Evolutionary conservation across 73 alveolate genomes (phyloP).

Genomic region (Halteria grandinella): DNA sequence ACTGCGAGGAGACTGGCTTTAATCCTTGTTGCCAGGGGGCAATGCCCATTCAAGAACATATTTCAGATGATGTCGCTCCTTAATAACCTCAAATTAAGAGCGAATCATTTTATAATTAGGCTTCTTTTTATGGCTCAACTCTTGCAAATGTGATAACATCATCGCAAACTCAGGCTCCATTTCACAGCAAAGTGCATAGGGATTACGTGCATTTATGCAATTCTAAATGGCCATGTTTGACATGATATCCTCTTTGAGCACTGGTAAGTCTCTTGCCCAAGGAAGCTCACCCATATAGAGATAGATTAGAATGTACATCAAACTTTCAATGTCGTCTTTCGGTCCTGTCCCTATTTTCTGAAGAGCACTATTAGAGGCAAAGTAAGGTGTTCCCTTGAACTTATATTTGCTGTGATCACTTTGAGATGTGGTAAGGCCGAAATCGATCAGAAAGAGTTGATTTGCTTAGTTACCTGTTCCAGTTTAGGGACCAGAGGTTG

Average conservation of each 20-base stretch:
- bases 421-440: conserved; percentile 33
- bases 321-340: conserved; percentile 42
- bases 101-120: conserved; percentile 39
- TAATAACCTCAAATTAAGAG: conserved; percentile 2
- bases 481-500: too few species aligned
- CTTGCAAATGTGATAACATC: conserved; percentile 6
- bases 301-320: conserved; percentile 32
- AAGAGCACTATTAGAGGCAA: conserved; percentile 28
- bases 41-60: conserved; percentile 4
- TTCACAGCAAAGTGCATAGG: conserved; percentile 15
- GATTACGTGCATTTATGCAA: neutral
- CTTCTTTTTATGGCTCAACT: neutral
- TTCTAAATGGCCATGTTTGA: conserved; percentile 14
- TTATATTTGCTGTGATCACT: conserved; percentile 6
- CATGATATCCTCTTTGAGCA: conserved; percentile 34
- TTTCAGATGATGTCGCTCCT: neutral
- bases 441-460: conserved; percentile 23
- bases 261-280: conserved; percentile 41
- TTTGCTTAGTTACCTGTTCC: too few species aligned
- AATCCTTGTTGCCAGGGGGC: conserved; percentile 4
- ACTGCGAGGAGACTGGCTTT: too few species aligned
- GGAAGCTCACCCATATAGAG: conserved; percentile 36
- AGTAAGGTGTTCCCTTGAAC: conserved; percentile 46
- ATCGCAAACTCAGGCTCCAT: conserved; percentile 24
- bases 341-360: conserved; percentile 9